Base-by-base conservation (phyloP, 331 rosid genomes). In the Rosa hybrid region DNA sequence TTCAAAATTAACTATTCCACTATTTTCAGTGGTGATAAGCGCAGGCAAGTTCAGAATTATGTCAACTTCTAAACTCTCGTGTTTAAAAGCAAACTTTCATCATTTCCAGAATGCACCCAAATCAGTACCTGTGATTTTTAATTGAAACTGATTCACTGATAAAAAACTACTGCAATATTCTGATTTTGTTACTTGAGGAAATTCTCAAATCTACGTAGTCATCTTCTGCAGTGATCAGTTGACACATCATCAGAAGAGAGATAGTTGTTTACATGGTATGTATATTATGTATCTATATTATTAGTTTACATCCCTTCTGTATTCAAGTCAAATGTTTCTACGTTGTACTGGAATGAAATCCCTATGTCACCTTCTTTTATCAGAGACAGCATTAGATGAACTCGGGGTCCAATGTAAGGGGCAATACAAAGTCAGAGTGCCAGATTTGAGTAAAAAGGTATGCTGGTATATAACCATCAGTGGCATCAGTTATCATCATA, bases 361-460 rank as follows among this genome's bases (percentile, higher is more conserved):
- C 72, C 10, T 17, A 4, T 34, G 34, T 48, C 16, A 12, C 30
- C 12, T 21, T 59, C 42, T 21, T 64, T 45, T 63, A 63, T 44
- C 70, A 72, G 78, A 72, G 74, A 64, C 46, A 13, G 45, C 17
- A 11, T 71, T 62, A 49, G 69, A 71, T 59, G 68, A 62, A 60
- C 57, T n/a, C 5, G 30, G 46, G 6, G 30, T 62, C 25, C 74
- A 27, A 54, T 39, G 6, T 70, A 59, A 21, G 11, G 79, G 64
- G 62, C 34, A 39, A 64, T 57, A 0, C 60, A 69, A 7, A 13
- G 74, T 54, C 3, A 17, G 16, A 53, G 5, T 51, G 64, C 76
- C 63, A 6, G 79, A 73, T 65, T 78, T 72, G 65, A 34, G 76
- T 78, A 56, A 48, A 14, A 78, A 64, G 82, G 86, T 78, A 16